Percentiles rank a stretch among this genome's conserved stretches.
These are phyloP conservation scores for Agrostemma githago DNA, from an alignment of 148 eudicot genomes.

Conservation along the genomic window DNA sequence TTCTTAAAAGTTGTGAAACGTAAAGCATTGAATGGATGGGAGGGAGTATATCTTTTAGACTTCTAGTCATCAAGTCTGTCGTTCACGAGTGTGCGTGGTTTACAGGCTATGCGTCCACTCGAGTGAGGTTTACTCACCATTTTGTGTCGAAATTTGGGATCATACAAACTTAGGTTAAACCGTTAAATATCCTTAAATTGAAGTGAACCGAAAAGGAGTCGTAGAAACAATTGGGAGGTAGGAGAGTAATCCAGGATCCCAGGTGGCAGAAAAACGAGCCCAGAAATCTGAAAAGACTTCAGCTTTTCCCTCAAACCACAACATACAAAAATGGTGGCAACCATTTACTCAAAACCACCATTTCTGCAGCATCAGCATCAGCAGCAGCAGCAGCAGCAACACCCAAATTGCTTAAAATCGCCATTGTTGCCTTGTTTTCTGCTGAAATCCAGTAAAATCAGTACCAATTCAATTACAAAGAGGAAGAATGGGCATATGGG, in stretches of 20 bases:
- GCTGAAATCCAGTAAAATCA: slow-evolving; percentile 22
- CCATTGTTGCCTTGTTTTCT: slow-evolving; percentile 28
- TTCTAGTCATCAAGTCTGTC: no score
- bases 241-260: background rate
- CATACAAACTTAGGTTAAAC: no score
- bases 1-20: no score
- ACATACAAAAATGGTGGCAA: slow-evolving; percentile 33
- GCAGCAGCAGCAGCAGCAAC: background rate
- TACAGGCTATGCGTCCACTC: no score
- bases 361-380: slow-evolving; percentile 5
- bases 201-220: no score
- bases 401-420: slow-evolving; percentile 20
- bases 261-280: background rate
- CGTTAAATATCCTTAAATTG: no score
- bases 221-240: no score
- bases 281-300: background rate
- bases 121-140: no score
- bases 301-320: background rate
- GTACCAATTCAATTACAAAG: background rate
- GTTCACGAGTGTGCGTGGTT: no score
- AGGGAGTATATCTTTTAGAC: no score
- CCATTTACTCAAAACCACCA: slow-evolving; percentile 33
- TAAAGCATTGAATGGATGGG: no score
- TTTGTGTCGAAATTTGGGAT: no score
- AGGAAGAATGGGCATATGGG: background rate